Conservation (phyloP, 441 rosid species). For the Pelargonium fulgidum region DNA sequence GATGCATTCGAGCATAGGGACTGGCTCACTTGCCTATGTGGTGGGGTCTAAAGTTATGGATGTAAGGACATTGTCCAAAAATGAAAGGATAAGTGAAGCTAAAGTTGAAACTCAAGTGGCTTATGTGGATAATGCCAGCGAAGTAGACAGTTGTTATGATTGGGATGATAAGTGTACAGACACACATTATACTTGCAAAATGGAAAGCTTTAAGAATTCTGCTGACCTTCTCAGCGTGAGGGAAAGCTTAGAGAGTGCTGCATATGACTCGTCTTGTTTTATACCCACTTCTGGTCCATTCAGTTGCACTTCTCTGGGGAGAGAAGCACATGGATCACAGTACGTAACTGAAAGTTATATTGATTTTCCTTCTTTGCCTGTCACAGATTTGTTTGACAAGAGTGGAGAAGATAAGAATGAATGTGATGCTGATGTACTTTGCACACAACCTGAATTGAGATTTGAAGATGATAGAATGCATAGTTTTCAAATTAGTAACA, state of each 20-base stretch:
- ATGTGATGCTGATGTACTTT: slow-evolving; percentile 26
- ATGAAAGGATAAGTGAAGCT: slow-evolving; percentile 42
- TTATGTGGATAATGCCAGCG: slow-evolving; percentile 37
- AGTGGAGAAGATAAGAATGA: slow-evolving; percentile 34
- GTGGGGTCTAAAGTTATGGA: slow-evolving; percentile 98
- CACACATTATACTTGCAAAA: slow-evolving; percentile 36
- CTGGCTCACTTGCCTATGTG: slow-evolving; percentile 83
- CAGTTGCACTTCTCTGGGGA: slow-evolving; percentile 35
- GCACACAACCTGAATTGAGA: slow-evolving; percentile 30
- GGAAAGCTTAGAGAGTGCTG: slow-evolving; percentile 51
- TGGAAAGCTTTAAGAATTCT: slow-evolving; percentile 57
- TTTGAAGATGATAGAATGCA: slow-evolving; percentile 50
- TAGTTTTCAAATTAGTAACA: slow-evolving; percentile 65
- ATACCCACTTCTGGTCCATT: slow-evolving; percentile 38
- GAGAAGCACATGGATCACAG: slow-evolving; percentile 34
- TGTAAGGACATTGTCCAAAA: slow-evolving; percentile 73
- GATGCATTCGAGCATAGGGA: slow-evolving; percentile 93
- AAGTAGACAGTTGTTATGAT: slow-evolving; percentile 39
- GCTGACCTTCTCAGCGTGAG: slow-evolving; percentile 53
- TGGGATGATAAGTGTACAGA: slow-evolving; percentile 57
- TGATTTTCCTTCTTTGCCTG: slow-evolving; percentile 66
- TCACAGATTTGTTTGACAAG: slow-evolving; percentile 65
- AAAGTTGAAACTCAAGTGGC: slow-evolving; percentile 36
- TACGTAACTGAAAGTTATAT: slow-evolving; percentile 37
- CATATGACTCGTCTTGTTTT: slow-evolving; percentile 46